Base-by-base conservation (phyloP, 2,329 filamentous ascomycete genomes). In the Trichoderma brevicompactum region DNA sequence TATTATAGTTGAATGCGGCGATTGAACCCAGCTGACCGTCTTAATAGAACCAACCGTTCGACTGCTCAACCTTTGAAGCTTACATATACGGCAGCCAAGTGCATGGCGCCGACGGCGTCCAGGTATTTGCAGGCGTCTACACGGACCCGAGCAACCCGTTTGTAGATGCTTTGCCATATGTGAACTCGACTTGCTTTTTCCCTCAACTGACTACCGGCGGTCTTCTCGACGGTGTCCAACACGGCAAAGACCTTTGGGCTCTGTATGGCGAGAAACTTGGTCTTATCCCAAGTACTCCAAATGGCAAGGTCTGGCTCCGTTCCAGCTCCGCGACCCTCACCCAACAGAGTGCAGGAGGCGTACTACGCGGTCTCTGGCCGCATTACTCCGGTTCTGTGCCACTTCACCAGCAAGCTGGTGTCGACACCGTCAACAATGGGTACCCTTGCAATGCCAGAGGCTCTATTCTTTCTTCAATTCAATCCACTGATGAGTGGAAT, bases 101-200 rank as follows among this genome's bases (percentile, higher is more conserved):
- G 8, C 60, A 28, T 32, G 60, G 60, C 15, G 12, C 60, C 32
- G 32, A 28, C n/a, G 60, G 60, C 2, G 7, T 40, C 2, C 49
- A 50, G 17, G 46, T 53, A 9, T 64, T 54, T 17, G 60, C 60
- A 13, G 32, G 19, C 34, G 60, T 64, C 6, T 64, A 64, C 50
- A 64, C 60, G 4, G 60, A 64, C 28, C 49, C 60, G 7, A 55
- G 19, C 12, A 64, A 54, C n/a, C 60, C 60, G 2, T 64, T 64
- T 3, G 60, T 64, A 15, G 50, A 64, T 48, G 60, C 60, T 17
- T 23, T 64, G 60, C 60, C 60, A 10, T 64, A 64, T 38, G n/a
- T 64, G 13, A 64, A 64, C 49, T 54, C 60, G 19, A 64, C 60
- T 8, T 64, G 60, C 49, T 64, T 64, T 23, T 64, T 64, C 43